Evolutionary conservation across 768 basidiomycete species (phyloP), one percentile per base, ranked within the genome.

Genomic region (Lyophyllum atratum): DNA sequence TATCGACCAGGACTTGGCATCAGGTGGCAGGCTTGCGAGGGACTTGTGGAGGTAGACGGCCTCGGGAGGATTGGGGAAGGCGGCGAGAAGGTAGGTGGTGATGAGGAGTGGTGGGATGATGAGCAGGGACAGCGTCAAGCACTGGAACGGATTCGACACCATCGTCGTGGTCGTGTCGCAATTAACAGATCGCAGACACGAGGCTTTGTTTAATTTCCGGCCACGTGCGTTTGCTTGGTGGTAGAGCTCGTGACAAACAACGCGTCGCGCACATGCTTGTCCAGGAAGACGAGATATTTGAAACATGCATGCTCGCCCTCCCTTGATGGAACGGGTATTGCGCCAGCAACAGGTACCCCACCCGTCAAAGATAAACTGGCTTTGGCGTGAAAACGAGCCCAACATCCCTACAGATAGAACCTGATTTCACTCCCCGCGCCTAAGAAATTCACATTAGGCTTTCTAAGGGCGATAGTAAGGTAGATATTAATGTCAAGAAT

Each of bases 41-140:
- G 87, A 89, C 2, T 82, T 72, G 54, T 87, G 76, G 3, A 88
- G 69, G 40, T 69, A 62, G 3, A 83, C 71, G 0, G 80, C 73
- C 25, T 72, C 72, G 0, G 86, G 87, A 0, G 85, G 81, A 52
- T 76, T 73, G 1, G 90, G 89, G 64, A 91, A 91, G 0, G 81
- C 78, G 8, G 86, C 79, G 59, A 89, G 72, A 64, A 90, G 73
- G 67, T 88, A 90, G 2, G 79, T 72, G 3, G 79, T 73, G 49
- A 90, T 73, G 44, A 89, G 74, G 25, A 89, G 67, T 15, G 87
- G 82, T 0, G 86, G 85, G 5, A 90, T 66, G 14, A 86, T 66
- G 55, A 90, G 73, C 29, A 91, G 76, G 2, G 82, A 75, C 28
- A 84, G 74, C 0, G 83, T 79, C 54, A 86, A 66, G 66, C 77